Percentiles rank a stretch among this genome's conserved stretches.
These are phyloP conservation scores for Colletotrichum agaves DNA, from an alignment of 2,329 filamentous ascomycete genomes.

Conservation along the genomic window DNA sequence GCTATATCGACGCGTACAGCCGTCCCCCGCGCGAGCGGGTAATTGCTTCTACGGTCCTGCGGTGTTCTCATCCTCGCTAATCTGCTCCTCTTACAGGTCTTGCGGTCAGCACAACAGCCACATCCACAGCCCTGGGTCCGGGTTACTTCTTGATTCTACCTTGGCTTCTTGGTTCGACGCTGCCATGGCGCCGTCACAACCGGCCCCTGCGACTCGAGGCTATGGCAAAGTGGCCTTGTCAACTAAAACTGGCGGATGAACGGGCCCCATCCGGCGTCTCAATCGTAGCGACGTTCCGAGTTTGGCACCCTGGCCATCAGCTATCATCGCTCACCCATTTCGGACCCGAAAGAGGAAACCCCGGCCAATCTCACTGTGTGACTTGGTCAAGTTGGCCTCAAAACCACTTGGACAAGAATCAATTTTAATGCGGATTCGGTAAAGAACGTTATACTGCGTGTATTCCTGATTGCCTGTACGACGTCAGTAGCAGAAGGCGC, in stretches of 20 bases:
- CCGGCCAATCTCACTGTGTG: too few species aligned
- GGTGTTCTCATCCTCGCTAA: slow-evolving; percentile 34
- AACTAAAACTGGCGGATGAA: too few species aligned
- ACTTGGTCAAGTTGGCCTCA: too few species aligned
- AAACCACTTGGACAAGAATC: too few species aligned
- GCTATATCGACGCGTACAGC: slow-evolving; percentile 4
- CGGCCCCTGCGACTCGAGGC: too few species aligned
- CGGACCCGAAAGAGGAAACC: too few species aligned
- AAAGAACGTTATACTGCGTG: slow-evolving; percentile 32
- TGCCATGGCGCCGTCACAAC: neutral
- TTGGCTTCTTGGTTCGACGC: neutral
- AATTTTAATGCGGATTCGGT: slow-evolving; percentile 7
- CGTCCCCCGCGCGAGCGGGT: slow-evolving; percentile 22
- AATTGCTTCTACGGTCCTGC: slow-evolving; percentile 11
- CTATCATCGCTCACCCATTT: too few species aligned
- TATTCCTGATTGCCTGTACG: slow-evolving; percentile 7
- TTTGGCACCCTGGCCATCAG: too few species aligned
- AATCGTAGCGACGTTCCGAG: too few species aligned
- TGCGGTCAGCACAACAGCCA: slow-evolving; percentile 23
- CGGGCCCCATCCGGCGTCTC: too few species aligned
- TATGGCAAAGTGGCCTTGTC: too few species aligned
- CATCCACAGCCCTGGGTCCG: slow-evolving; percentile 17
- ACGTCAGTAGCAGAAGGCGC: neutral
- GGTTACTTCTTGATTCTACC: neutral
- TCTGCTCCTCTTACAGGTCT: slow-evolving; percentile 36